phyloP scores from a whole-genome alignment of 345 rosid genomes.

The Dipteronia dyeriana region DNA sequence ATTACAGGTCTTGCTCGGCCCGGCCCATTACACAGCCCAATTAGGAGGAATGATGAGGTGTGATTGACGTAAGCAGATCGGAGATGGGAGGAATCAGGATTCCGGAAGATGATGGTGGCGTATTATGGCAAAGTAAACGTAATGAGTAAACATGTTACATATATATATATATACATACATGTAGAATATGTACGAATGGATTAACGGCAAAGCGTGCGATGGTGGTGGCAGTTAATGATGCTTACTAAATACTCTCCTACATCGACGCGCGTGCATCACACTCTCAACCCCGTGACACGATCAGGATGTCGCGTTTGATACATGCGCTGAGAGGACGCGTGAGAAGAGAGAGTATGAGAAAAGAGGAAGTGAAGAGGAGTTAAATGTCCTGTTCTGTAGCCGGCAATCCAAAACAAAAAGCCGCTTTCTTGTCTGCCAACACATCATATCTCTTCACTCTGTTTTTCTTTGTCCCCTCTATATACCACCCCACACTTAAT shows the following conservation, averaged over 20 bases:
- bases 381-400: conserved; percentile 39
- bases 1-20: neutral
- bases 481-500: conserved; percentile 1
- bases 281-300: no score
- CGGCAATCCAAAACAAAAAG: conserved; percentile 51
- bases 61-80: conserved; percentile 22
- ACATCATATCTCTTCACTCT: conserved; percentile 40
- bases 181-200: neutral
- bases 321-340: neutral
- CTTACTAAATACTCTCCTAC: no score
- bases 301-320: neutral
- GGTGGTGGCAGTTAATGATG: conserved; percentile 42
- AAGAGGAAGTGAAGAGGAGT: conserved; percentile 20
- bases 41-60: conserved; percentile 9
- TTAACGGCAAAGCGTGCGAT: conserved; percentile 38
- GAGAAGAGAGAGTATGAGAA: neutral
- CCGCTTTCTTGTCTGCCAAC: conserved; percentile 54
- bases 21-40: neutral
- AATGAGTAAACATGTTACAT: no score
- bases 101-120: neutral
- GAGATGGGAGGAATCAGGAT: neutral
- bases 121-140: no score
- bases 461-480: conserved; percentile 46
- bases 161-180: no score
- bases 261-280: no score